Percentiles rank a stretch among this genome's conserved stretches.
These are phyloP conservation scores for Lepidium campestre DNA, from an alignment of 441 rosid species.

Conservation along the genomic window DNA sequence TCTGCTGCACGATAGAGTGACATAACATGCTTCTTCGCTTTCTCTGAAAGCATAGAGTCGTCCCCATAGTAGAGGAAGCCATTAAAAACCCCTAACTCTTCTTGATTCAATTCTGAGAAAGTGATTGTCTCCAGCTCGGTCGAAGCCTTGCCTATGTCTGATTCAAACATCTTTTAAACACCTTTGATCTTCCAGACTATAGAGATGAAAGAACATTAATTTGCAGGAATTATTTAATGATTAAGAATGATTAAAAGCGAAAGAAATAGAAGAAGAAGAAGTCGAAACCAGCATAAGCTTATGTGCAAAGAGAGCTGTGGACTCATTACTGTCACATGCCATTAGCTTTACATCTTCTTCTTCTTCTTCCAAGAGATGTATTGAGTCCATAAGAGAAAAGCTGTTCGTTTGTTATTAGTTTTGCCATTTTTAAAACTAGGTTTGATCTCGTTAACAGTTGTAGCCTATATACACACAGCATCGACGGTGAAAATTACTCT, in stretches of 20 bases:
- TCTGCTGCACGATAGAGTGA: conserved; percentile 47
- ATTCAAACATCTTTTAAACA: conserved; percentile 54
- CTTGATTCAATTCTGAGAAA: conserved; percentile 40
- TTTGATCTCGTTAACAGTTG: not conserved
- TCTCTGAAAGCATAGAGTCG: conserved; percentile 29
- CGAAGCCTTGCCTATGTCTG: conserved; percentile 47
- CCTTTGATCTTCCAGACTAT: conserved; percentile 63
- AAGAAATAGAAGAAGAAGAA: not conserved
- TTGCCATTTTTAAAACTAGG: not conserved
- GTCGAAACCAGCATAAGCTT: not conserved
- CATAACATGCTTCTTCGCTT: conserved; percentile 34
- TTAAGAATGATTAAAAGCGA: too few relatives aligned
- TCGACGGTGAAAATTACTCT: too few relatives aligned
- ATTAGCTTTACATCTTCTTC: not conserved
- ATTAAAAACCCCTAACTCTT: conserved; percentile 49
- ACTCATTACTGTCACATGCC: not conserved
- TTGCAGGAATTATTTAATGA: too few relatives aligned
- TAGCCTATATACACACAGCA: not conserved
- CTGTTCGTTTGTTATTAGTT: not conserved
- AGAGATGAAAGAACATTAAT: not conserved
- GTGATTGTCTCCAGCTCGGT: conserved; percentile 33
- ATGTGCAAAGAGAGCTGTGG: too few relatives aligned
- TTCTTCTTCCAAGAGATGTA: not conserved
- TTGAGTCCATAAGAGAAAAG: not conserved
- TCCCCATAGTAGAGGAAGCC: conserved; percentile 46